Evolutionary conservation across 768 basidiomycete species (phyloP).

Genomic region (Agrocybe pediades): DNA sequence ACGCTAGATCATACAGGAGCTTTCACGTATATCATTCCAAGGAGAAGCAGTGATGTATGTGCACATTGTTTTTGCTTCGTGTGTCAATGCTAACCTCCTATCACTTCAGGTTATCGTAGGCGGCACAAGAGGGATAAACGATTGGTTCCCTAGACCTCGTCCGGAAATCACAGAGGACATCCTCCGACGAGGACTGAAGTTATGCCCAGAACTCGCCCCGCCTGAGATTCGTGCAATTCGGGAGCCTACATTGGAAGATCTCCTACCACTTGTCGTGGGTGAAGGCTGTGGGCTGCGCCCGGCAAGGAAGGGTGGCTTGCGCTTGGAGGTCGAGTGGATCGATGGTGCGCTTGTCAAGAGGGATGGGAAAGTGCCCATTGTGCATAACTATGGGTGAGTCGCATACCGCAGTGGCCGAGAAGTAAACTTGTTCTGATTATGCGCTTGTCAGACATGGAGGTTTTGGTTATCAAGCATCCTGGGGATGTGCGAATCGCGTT

Average conservation of each 20-base stretch:
- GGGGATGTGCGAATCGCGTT: slow-evolving; percentile 14
- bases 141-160: slow-evolving; percentile 66
- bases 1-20: slow-evolving; percentile 33
- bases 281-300: slow-evolving; percentile 67
- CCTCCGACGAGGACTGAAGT: slow-evolving; percentile 47
- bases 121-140: not conserved
- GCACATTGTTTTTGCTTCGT: slow-evolving; percentile 63
- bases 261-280: slow-evolving; percentile 46
- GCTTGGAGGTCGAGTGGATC: slow-evolving; percentile 33
- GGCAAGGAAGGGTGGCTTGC: slow-evolving; percentile 61
- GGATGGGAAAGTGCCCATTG: slow-evolving; percentile 10
- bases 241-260: slow-evolving; percentile 46
- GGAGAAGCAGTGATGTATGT: slow-evolving; percentile 58
- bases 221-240: slow-evolving; percentile 41
- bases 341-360: slow-evolving; percentile 4
- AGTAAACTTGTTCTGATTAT: not conserved
- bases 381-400: slow-evolving; percentile 55
- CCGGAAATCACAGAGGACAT: slow-evolving; percentile 64
- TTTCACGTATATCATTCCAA: slow-evolving; percentile 67
- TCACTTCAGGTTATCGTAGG: not conserved
- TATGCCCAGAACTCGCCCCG: slow-evolving; percentile 61
- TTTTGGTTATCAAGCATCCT: slow-evolving; percentile 13
- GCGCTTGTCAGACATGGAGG: slow-evolving; percentile 11
- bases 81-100: not conserved
- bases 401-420: not conserved